Evolutionary conservation across 1,139 yeast species (phyloP), one percentile per base, ranked within the genome.

Genomic region (Suzukiozyma palmioleophila): DNA sequence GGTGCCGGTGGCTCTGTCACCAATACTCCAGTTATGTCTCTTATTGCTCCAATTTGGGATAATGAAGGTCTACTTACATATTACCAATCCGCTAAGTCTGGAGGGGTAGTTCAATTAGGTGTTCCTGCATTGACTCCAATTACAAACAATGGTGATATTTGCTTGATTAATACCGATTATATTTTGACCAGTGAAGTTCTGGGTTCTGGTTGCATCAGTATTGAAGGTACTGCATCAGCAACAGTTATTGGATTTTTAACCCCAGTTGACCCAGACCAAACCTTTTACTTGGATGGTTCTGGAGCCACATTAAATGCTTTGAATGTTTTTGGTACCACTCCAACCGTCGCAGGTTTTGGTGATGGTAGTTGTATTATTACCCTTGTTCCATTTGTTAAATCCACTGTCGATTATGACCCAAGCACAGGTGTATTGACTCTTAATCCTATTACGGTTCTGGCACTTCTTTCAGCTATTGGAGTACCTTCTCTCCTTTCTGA

Each of bases 291-390:
- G 38, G 39, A 45, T 27, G 32, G 46, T 5, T 15, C 48, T 3
- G 8, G 38, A 9, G 52, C 60, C 5, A 28, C 42, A 13, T 15
- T 55, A 8, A 36, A 43, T 26, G 51, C 51, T 11, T 42, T 49
- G 34, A 38, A 42, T 10, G 26, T 48, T 6, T n/a, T 8, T 11
- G 24, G 26, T 8, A 57, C 49, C 36, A 50, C 59, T 8, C 56
- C 48, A 46, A 47, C 42, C 4, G 62, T 63, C 35, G 51, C 50
- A 13, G 66, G 66, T 11, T 63, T 54, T 42, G 68, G 68, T 36
- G 46, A 48, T 39, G 61, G 61, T 10, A 63, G 59, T 38, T 42
- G 47, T 10, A 51, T 62, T 38, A 63, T 59, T 36, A 32, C 61
- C 16, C 47, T 44, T 32, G 24, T 48, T 22, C 46, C 60, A 7